These are phyloP conservation scores for Talaromyces sp. DNA, from an alignment of 2,329 filamentous ascomycete genomes.

Conservation along the genomic window DNA sequence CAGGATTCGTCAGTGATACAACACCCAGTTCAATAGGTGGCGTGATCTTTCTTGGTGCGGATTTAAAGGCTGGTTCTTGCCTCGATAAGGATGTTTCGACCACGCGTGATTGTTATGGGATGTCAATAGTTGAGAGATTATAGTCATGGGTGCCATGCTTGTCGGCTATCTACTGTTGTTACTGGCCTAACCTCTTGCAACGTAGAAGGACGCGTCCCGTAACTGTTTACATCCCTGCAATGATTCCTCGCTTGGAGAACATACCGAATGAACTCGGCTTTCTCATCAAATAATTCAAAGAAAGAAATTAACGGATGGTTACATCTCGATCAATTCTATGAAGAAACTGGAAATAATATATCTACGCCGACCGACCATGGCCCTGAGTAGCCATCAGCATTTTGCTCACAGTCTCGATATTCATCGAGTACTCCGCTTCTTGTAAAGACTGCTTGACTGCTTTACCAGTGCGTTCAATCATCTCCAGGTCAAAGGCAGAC, in stretches of 20 bases:
- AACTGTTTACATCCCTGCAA: neutral
- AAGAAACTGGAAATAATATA: neutral
- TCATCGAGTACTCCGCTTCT: slow-evolving; percentile 15
- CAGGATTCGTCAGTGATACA: neutral
- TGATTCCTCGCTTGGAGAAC: neutral
- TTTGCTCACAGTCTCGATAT: slow-evolving; percentile 11
- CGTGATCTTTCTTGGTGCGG: neutral
- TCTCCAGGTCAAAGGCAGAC: slow-evolving; percentile 11
- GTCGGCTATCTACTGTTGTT: neutral
- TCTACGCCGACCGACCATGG: slow-evolving; percentile 10
- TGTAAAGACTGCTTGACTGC: slow-evolving; percentile 16
- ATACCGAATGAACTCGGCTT: neutral
- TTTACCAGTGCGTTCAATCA: slow-evolving; percentile 14
- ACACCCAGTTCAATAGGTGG: neutral
- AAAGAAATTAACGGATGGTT: neutral
- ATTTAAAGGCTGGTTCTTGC: neutral
- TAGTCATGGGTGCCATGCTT: neutral
- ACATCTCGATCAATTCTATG: neutral
- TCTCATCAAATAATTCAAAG: neutral
- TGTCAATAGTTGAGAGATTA: neutral
- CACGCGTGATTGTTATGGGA: neutral
- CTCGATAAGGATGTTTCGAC: neutral
- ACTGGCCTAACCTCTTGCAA: neutral
- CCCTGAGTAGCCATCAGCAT: slow-evolving; percentile 15
- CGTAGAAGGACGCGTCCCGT: neutral